Percentiles rank a stretch among this genome's conserved stretches.
Conservation (phyloP, 495 filamentous ascomycete species). For the Penicillium nucicola region DNA sequence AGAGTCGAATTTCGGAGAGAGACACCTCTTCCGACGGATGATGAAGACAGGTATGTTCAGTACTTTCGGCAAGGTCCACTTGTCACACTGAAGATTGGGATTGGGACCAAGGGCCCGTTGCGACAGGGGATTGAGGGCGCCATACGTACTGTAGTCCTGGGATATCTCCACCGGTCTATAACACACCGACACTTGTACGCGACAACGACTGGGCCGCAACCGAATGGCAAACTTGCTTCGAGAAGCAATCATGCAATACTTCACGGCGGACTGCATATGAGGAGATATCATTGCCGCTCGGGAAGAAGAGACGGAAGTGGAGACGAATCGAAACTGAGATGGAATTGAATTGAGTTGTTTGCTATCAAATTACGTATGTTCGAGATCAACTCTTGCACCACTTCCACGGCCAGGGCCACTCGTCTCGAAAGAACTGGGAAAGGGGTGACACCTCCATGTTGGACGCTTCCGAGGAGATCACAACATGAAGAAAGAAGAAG, state of each 20-base stretch:
- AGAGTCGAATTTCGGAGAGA: background rate
- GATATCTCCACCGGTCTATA: background rate
- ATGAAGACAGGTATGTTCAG: background rate
- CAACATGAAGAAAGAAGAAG: constrained; percentile 26
- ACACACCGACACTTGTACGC: constrained; percentile 5
- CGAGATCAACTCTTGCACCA: constrained; percentile 72
- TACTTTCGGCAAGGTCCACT: background rate
- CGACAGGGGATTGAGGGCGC: background rate
- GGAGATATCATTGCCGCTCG: too few relatives aligned
- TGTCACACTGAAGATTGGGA: constrained; percentile 4
- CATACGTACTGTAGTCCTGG: too few relatives aligned
- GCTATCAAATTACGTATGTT: constrained; percentile 41
- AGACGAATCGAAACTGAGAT: background rate
- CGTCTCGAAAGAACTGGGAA: constrained; percentile 39
- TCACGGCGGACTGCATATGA: constrained; percentile 1
- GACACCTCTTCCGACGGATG: background rate
- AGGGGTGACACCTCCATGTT: constrained; percentile 44
- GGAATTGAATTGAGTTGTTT: constrained; percentile 8
- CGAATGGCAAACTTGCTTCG: constrained; percentile 9
- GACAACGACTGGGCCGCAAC: constrained; percentile 1
- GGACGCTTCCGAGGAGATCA: constrained; percentile 15
- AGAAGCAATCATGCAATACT: constrained; percentile 7
- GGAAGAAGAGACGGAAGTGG: background rate
- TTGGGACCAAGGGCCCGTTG: constrained; percentile 2
- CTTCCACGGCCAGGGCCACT: constrained; percentile 53